Base-by-base conservation (phyloP, 306 rosid species). In the Bauhinia variegata region DNA sequence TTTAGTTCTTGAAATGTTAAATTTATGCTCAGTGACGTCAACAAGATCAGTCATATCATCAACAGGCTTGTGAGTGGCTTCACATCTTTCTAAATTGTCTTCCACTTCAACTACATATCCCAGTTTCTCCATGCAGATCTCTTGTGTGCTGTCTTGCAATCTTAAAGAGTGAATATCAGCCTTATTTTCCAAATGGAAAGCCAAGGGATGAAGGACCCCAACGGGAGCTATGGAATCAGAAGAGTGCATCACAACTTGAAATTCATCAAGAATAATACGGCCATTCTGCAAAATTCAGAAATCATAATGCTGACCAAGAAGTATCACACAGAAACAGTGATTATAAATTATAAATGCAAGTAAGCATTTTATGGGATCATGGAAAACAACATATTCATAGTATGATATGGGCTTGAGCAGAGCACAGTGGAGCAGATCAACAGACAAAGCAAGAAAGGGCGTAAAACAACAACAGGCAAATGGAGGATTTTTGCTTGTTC, bases 191-290 rank as follows among this genome's bases (percentile, higher is more conserved):
- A 89, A 79, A 84, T 90, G 98, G 67, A 93, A 93, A 67, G 83
- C 81, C 80, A 78, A 69, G 5, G 96, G 96, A 61, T 93, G 97
- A 75, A 93, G 95, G 78, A 93, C 71, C 60, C 91, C 98, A 65
- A 85, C 97, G 23, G 97, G 95, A 73, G 97, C 97, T 68, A 93
- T 84, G 70, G 95, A 79, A 82, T 84, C 95, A 37, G 98, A 71
- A 42, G 97, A 93, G 85, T 89, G 95, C 89, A 79, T 77, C 75
- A 89, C 81, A 66, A 89, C 76, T 84, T 90, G 82, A 82, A 64
- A 86, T 76, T 83, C 84, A 65, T 89, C 98, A 23, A 93, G 95
- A 70, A 86, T 63, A 59, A 93, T 90, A 74, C 84, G 80, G 75
- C 90, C 91, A 76, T 83, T 93, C 98, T 88, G 86, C 42, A 75